Evolutionary conservation across 345 rosid species (phyloP).

Genomic region (Microcos paniculata): DNA sequence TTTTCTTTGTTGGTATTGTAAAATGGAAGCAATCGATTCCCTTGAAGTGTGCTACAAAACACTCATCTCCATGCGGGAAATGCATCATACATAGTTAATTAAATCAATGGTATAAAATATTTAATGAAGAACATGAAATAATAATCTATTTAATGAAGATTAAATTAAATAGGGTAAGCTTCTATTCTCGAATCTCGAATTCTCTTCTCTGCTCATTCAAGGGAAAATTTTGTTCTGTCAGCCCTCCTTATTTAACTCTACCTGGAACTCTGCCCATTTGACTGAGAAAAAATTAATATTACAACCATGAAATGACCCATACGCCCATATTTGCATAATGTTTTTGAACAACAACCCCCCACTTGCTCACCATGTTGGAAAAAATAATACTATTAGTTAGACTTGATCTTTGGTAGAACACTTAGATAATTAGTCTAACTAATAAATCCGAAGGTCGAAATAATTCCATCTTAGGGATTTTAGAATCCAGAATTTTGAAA

Average conservation of each 20-base stretch:
- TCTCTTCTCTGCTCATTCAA: conserved; percentile 10
- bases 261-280: conserved; percentile 20
- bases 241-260: conserved; percentile 14
- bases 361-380: not conserved
- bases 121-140: conserved; percentile 7
- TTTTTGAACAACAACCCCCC: too few species aligned
- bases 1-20: conserved; percentile 20
- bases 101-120: not conserved
- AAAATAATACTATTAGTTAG: too few species aligned
- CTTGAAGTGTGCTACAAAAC: conserved; percentile 43
- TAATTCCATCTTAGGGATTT: too few species aligned
- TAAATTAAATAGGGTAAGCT: conserved; percentile 23
- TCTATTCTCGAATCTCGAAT: conserved; percentile 54
- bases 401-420: too few species aligned
- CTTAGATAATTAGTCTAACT: too few species aligned
- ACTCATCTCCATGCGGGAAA: conserved; percentile 45
- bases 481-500: too few species aligned
- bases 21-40: conserved; percentile 32
- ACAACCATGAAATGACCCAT: too few species aligned
- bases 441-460: too few species aligned
- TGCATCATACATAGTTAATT: conserved; percentile 4
- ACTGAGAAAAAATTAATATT: not conserved
- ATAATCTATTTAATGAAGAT: not conserved
- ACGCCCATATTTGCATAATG: not conserved
- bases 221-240: conserved; percentile 19